Percentiles rank a stretch among this genome's conserved stretches.
Conservation (phyloP, 1,284 basidiomycete genomes). For the Neotropicomus parvogracilis region DNA sequence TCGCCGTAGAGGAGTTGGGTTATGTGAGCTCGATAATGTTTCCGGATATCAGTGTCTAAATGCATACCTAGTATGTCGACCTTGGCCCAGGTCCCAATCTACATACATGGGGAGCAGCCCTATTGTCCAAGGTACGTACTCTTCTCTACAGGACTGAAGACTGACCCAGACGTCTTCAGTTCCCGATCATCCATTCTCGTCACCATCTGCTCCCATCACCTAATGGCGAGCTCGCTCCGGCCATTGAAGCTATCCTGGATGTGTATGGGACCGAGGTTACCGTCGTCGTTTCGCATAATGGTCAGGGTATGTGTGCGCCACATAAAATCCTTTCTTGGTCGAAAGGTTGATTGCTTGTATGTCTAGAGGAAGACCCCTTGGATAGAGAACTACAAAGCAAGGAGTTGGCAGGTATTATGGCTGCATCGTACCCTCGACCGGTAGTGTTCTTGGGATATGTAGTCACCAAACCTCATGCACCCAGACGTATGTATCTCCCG, state of each 20-base stretch:
- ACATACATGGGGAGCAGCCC: constrained; percentile 88
- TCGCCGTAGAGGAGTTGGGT: constrained; percentile 75
- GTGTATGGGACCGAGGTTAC: constrained; percentile 79
- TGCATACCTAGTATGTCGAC: constrained; percentile 57
- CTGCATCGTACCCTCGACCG: constrained; percentile 68
- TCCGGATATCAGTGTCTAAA: constrained; percentile 9
- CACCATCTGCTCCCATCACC: constrained; percentile 92
- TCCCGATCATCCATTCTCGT: constrained; percentile 86
- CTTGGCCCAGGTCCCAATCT: constrained; percentile 85
- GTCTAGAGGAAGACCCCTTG: constrained; percentile 74
- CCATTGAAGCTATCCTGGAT: constrained; percentile 86
- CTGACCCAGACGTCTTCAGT: constrained; percentile 44
- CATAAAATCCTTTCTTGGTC: background rate
- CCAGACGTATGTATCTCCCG: constrained; percentile 51
- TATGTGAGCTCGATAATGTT: constrained; percentile 53
- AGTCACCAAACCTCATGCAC: constrained; percentile 74
- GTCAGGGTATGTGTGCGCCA: constrained; percentile 61
- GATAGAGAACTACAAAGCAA: constrained; percentile 87
- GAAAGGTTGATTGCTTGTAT: background rate
- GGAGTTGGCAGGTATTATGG: constrained; percentile 80
- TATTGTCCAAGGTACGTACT: constrained; percentile 69
- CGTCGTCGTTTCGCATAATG: constrained; percentile 88
- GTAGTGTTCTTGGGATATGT: constrained; percentile 87
- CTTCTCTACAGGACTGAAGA: background rate
- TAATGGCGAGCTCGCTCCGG: constrained; percentile 85